Conservation (phyloP, 179 eudicot genomes). For the Beta corolliflora region DNA sequence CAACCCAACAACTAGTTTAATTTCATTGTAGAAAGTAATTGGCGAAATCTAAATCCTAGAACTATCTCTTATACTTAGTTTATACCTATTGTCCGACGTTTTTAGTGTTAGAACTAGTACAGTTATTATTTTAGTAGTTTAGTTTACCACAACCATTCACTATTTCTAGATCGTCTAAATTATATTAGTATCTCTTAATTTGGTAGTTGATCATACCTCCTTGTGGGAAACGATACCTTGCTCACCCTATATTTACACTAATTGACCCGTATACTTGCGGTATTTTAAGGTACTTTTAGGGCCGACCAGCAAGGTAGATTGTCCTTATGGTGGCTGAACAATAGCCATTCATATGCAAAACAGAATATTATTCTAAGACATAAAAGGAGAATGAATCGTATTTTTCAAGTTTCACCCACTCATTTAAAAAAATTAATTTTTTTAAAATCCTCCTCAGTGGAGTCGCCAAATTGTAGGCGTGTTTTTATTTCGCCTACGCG, state of each 20-base stretch:
- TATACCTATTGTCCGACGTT: neutral
- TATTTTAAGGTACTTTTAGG: neutral
- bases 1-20: neutral
- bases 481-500: too few species aligned
- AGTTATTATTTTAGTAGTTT: neutral
- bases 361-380: too few species aligned
- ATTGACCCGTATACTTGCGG: neutral
- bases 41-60: neutral
- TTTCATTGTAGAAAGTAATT: neutral
- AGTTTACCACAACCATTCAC: neutral
- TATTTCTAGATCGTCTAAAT: neutral
- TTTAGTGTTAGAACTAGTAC: neutral
- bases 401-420: too few species aligned
- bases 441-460: too few species aligned
- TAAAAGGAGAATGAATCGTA: too few species aligned
- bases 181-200: neutral
- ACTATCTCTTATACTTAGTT: neutral
- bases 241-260: neutral
- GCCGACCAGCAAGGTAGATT: neutral
- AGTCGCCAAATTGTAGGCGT: too few species aligned
- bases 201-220: neutral
- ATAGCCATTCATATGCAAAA: too few species aligned
- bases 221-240: conserved; percentile 2
- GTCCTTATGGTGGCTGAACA: too few species aligned
- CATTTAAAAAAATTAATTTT: too few species aligned